A percentile compares a stretch with the other conserved stretches of the same genome.
phyloP scores from a whole-genome alignment of 1,284 basidiomycete genomes.

The Inonotus hispidus region DNA sequence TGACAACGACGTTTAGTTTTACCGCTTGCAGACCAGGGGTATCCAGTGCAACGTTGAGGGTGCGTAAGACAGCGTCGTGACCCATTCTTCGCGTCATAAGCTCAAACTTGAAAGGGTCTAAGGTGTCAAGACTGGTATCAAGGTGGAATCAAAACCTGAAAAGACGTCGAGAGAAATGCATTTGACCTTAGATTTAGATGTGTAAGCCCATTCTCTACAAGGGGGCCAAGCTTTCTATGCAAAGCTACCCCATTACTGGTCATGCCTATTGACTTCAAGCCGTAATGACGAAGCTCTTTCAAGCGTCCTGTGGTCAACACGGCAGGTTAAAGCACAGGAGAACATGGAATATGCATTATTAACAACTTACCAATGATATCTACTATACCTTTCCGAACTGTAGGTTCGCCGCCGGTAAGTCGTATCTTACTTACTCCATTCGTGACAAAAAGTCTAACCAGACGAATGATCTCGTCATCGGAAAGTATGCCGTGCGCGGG shows the following conservation, averaged over 20 bases:
- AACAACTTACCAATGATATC: slow-evolving; percentile 59
- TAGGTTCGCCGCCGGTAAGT: slow-evolving; percentile 86
- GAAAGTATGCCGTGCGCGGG: slow-evolving; percentile 66
- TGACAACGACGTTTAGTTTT: slow-evolving; percentile 81
- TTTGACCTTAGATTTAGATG: slow-evolving; percentile 76
- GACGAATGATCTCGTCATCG: slow-evolving; percentile 69
- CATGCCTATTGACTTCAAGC: slow-evolving; percentile 77
- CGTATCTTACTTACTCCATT: slow-evolving; percentile 84
- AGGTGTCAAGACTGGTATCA: slow-evolving; percentile 81
- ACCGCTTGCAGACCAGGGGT: slow-evolving; percentile 49
- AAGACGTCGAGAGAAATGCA: slow-evolving; percentile 1
- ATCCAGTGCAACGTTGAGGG: slow-evolving; percentile 59
- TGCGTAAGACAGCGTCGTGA: slow-evolving; percentile 67
- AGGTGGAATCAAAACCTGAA: too few relatives aligned
- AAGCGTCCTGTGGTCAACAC: slow-evolving; percentile 40
- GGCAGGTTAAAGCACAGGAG: slow-evolving; percentile 16
- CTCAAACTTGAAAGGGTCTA: slow-evolving; percentile 86
- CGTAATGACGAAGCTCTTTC: slow-evolving; percentile 49
- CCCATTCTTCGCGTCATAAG: slow-evolving; percentile 76
- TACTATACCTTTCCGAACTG: slow-evolving; percentile 72
- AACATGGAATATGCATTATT: neutral
- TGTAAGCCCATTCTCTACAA: slow-evolving; percentile 71
- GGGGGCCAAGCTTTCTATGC: slow-evolving; percentile 61
- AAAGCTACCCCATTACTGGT: slow-evolving; percentile 81
- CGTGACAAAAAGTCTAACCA: slow-evolving; percentile 75